A percentile compares a stretch with the other conserved stretches of the same genome.
Conservation (phyloP, 208 protist genomes). For the Trypanosomatidae sp. region DNA sequence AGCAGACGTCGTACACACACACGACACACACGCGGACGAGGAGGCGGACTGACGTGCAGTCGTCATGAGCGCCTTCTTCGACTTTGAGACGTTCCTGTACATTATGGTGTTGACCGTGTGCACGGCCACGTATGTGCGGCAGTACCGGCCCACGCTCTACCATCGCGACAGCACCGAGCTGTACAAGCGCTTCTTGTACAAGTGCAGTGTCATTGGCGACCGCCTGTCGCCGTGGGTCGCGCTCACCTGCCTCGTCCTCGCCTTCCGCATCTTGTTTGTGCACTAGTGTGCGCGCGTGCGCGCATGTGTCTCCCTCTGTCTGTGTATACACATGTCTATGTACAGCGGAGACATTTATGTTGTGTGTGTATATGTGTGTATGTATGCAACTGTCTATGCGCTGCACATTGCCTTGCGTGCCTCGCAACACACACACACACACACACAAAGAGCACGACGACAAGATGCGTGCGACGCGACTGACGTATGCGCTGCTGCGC, state of each 20-base stretch:
- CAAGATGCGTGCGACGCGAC: slow-evolving; percentile 15
- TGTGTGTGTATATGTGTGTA: too few relatives aligned
- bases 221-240: slow-evolving; percentile 77
- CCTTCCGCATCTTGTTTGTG: slow-evolving; percentile 67
- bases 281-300: slow-evolving; percentile 13
- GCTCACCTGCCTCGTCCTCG: slow-evolving; percentile 62
- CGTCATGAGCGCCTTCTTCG: slow-evolving; percentile 80
- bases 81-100: slow-evolving; percentile 80
- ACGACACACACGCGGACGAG: slow-evolving; percentile 6
- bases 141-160: slow-evolving; percentile 78
- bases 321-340: too few relatives aligned
- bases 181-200: slow-evolving; percentile 86
- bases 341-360: too few relatives aligned
- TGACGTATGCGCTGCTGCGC: slow-evolving; percentile 23
- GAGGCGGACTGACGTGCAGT: slow-evolving; percentile 1
- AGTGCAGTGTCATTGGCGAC: slow-evolving; percentile 86
- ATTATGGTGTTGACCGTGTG: slow-evolving; percentile 80
- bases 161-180: slow-evolving; percentile 73
- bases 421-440: too few relatives aligned
- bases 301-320: too few relatives aligned
- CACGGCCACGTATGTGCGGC: slow-evolving; percentile 80
- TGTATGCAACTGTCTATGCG: too few relatives aligned
- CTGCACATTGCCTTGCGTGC: neutral
- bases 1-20: slow-evolving; percentile 1
- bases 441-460: neutral